Evolutionary conservation across 352 stramenopile species (phyloP), one percentile per base, ranked within the genome.

Genomic region (Phytophthora macrochlamydospora): DNA sequence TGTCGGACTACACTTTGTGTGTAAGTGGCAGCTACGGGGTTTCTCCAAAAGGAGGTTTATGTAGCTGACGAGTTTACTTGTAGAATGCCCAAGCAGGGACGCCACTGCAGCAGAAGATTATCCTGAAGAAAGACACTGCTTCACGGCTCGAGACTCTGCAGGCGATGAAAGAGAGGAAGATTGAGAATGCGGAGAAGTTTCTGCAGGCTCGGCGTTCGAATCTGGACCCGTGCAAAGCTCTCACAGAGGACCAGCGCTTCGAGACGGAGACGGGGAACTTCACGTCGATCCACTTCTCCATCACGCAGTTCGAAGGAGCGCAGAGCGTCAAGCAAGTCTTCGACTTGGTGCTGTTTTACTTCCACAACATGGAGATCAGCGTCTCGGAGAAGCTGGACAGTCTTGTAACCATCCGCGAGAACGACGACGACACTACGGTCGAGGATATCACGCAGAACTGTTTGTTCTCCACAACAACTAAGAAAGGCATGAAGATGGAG

Each of bases 381-480:
- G 73, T 82, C 61, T 81, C 75, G 7, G 78, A 86, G 43, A 59
- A 65, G 18, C 51, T 75, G 1, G 78, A 71, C 13, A 53, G 11
- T 38, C 38, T 75, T 32, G 61, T 86, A 45, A 82, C 75, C 1
- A 66, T 76, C 35, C 72, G 78, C 9, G 75, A 83, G 14, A 65
- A 82, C 52, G 71, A 76, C 55, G 75, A 54, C 14, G 18, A 52
- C 18, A 51, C 12, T 48, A 48, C 12, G 5, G 42, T 29, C 42
- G n/a, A 50, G 11, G 40, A 29, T 4, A 42, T 60, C 38, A 42
- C 54, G 28, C 54, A 60, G 29, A 51, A 80, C 43, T 68, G 73
- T 4, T 50, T 82, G 12, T 54, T 81, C 0, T 72, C 74, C 40
- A 63, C 70, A 3, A 72, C 59, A 4, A 58, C 65, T 7, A 30